Percentiles rank a stretch among this genome's conserved stretches.
Evolutionary conservation across 2,329 filamentous ascomycete genomes (phyloP).

Genomic region (Coniochaeta sp.): DNA sequence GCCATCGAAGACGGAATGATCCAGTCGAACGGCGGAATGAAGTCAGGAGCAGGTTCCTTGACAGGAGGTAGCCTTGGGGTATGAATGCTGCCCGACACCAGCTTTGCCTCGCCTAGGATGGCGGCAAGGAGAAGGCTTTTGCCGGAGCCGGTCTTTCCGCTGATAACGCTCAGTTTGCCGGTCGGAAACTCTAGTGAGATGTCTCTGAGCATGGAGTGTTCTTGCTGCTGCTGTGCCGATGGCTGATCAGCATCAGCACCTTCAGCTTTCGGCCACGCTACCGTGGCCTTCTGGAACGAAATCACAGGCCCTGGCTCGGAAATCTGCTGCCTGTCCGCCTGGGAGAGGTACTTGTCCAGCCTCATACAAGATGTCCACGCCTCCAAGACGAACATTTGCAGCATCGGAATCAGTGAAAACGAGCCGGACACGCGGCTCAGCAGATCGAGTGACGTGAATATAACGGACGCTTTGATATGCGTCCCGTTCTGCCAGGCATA

Average conservation of each 20-base stretch:
- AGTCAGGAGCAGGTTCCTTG: constrained; percentile 12
- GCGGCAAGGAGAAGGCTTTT: constrained; percentile 31
- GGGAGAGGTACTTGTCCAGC: constrained; percentile 24
- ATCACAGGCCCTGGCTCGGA: constrained; percentile 16
- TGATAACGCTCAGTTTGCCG: constrained; percentile 26
- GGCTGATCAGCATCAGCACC: constrained; percentile 11
- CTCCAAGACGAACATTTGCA: constrained; percentile 26
- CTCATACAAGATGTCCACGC: constrained; percentile 26
- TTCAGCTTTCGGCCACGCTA: constrained; percentile 24
- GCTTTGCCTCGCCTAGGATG: constrained; percentile 30
- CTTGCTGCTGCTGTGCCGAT: constrained; percentile 7
- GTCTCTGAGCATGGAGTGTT: constrained; percentile 23
- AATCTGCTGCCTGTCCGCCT: constrained; percentile 20
- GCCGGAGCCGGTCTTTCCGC: constrained; percentile 30
- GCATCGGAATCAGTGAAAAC: constrained; percentile 20
- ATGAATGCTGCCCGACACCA: constrained; percentile 22
- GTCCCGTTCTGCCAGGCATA: constrained; percentile 24
- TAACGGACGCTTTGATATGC: constrained; percentile 24
- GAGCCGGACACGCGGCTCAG: constrained; percentile 27
- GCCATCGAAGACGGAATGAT: constrained; percentile 29
- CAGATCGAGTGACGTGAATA: constrained; percentile 26
- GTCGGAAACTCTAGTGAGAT: constrained; percentile 24
- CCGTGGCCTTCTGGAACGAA: constrained; percentile 21
- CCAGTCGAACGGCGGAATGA: constrained; percentile 20
- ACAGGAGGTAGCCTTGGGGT: constrained; percentile 17